Percentiles rank a stretch among this genome's conserved stretches.
Evolutionary conservation across 2,329 filamentous ascomycete genomes (phyloP).

Genomic region (Fusarium subtropicale): DNA sequence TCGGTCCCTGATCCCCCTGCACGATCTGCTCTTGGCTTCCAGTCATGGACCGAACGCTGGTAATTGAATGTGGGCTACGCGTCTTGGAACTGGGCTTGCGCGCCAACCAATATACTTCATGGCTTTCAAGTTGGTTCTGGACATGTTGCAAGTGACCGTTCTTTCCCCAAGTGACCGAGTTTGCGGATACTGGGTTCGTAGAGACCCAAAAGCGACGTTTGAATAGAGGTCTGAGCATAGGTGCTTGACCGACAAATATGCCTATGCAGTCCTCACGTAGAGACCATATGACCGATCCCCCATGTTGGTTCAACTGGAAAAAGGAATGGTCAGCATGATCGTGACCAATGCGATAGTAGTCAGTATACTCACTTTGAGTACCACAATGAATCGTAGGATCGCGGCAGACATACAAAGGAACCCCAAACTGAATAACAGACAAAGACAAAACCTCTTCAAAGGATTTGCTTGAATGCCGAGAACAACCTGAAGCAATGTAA

Average conservation of each 20-base stretch:
- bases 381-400: conserved; percentile 46
- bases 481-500: conserved; percentile 38
- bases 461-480: conserved; percentile 46
- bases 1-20: not conserved
- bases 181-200: not conserved
- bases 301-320: conserved; percentile 26
- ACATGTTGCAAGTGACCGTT: not conserved
- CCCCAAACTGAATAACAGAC: conserved; percentile 50
- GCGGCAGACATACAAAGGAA: conserved; percentile 51
- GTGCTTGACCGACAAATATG: conserved; percentile 53
- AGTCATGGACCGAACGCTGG: conserved; percentile 3
- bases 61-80: conserved; percentile 4
- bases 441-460: conserved; percentile 48
- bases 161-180: not conserved
- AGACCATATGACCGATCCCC: conserved; percentile 52
- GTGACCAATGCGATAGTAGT: rapidly evolving
- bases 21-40: conserved; percentile 32
- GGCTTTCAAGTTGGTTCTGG: not conserved
- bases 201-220: conserved; percentile 45
- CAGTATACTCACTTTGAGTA: conserved; percentile 45
- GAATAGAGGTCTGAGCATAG: conserved; percentile 50
- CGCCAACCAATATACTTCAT: conserved; percentile 5
- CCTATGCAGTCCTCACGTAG: conserved; percentile 55
- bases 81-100: not conserved
- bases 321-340: not conserved